Conservation (phyloP, 805 yeast species). For the Candida montana region DNA sequence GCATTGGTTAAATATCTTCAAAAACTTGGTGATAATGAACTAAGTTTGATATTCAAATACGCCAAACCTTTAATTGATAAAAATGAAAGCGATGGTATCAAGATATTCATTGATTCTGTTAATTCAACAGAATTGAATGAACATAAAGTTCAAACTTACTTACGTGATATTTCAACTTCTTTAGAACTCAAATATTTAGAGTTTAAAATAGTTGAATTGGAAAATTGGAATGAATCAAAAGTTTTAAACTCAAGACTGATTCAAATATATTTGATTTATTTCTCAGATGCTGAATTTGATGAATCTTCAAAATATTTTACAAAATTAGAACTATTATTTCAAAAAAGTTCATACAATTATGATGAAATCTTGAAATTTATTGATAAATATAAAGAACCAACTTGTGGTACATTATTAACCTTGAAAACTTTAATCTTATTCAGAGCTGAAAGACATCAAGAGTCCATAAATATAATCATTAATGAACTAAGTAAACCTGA, state of each 20-base stretch:
- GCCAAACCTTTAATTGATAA: constrained; percentile 24
- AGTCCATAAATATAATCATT: constrained; percentile 57
- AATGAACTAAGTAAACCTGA: constrained; percentile 50
- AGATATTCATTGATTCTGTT: constrained; percentile 59
- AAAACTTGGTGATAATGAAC: constrained; percentile 41
- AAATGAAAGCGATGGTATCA: constrained; percentile 32
- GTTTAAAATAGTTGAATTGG: constrained; percentile 38
- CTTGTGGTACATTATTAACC: constrained; percentile 28
- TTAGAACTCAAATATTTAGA: constrained; percentile 47
- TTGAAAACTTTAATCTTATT: constrained; percentile 55
- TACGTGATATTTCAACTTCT: constrained; percentile 29
- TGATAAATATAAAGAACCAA: neutral
- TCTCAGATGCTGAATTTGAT: constrained; percentile 15
- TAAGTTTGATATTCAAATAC: constrained; percentile 54
- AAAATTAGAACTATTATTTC: constrained; percentile 32
- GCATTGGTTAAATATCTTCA: constrained; percentile 48
- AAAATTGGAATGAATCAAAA: constrained; percentile 26
- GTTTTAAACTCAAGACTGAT: constrained; percentile 41
- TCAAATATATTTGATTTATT: constrained; percentile 35
- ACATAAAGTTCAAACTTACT: constrained; percentile 51
- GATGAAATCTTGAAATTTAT: constrained; percentile 1
- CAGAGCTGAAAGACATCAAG: constrained; percentile 53
- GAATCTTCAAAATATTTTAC: constrained; percentile 20
- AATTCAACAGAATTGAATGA: constrained; percentile 42
- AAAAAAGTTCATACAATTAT: constrained; percentile 12